phyloP scores from a whole-genome alignment of 331 rosid species.

The Quercus tomentella region DNA sequence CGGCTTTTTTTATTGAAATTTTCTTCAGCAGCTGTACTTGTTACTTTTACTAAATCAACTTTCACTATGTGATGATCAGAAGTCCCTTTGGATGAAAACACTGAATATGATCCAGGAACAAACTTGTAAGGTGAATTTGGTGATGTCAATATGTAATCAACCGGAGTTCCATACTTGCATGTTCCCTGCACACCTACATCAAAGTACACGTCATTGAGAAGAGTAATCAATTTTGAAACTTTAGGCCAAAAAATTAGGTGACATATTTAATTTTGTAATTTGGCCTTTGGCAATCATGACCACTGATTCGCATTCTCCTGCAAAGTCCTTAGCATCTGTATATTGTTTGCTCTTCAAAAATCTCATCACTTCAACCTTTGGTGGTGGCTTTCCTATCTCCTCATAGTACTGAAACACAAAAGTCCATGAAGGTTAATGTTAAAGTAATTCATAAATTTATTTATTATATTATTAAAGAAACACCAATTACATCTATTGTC shows the following conservation, averaged over 20 bases:
- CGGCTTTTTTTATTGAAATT: conserved; percentile 22
- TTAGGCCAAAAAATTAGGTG: not conserved
- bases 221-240: not conserved
- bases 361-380: conserved; percentile 84
- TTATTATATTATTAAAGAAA: too few relatives aligned
- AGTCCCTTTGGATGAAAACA: conserved; percentile 86
- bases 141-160: conserved; percentile 81
- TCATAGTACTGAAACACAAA: conserved; percentile 63
- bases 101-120: conserved; percentile 84
- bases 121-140: conserved; percentile 60
- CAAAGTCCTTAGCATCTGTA: conserved; percentile 78
- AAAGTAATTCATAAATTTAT: not conserved
- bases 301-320: conserved; percentile 92
- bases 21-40: conserved; percentile 20
- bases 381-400: conserved; percentile 91
- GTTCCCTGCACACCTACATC: conserved; percentile 92
- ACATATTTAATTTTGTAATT: conserved; percentile 39
- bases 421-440: not conserved
- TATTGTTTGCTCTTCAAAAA: conserved; percentile 69
- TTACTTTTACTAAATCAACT: conserved; percentile 54
- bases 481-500: too few relatives aligned
- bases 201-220: not conserved
- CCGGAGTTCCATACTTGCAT: conserved; percentile 86
- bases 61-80: conserved; percentile 97
- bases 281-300: conserved; percentile 99